Evolutionary conservation across 106 monocot species (phyloP), one percentile per base, ranked within the genome.

Genomic region (Dioscorea zingiberensis): DNA sequence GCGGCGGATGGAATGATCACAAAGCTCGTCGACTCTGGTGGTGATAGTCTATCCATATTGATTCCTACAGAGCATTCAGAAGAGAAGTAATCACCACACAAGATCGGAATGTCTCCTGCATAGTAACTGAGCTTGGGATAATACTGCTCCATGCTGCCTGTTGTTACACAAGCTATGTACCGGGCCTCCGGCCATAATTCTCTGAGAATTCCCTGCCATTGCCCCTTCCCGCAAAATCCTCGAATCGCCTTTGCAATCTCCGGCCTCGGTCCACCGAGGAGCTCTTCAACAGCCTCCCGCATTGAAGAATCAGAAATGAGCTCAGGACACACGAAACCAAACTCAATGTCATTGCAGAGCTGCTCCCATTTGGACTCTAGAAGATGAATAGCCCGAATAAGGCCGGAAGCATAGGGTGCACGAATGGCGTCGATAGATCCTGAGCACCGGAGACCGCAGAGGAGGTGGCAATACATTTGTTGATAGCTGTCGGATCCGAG

Each of bases 71-170:
- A 6, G 28, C 79, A 80, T 59, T 80, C 80, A 1, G 80, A 74
- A 46, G 80, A 47, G n/a, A 74, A 55, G 59, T 80, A 80, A 63
- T 80, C 74, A 5, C 69, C 69, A 14, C 74, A 26, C 22, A 80
- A 1, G 30, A 74, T 17, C 4, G 58, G 74, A 2, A 74, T 21
- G 9, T 67, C 74, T 21, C 74, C 81, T 4, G 73, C 67, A 29
- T 58, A 73, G 48, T 53, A 38, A 46, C 69, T 65, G 21, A 82
- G 45, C 1, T 56, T n/a, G 9, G 73, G 66, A 15, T 69, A 65
- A 55, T 82, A 73, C 47, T 82, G 77, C 73, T 64, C 69, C 82
- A 77, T 82, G 44, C 60, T 69, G 13, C 82, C 82, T 0, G 82
- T 82, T 28, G 64, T 60, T 15, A 82, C 71, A 13, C 72, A 64